phyloP scores from a whole-genome alignment of 176 grass and related monocot genomes.

The Typha latifolia region DNA sequence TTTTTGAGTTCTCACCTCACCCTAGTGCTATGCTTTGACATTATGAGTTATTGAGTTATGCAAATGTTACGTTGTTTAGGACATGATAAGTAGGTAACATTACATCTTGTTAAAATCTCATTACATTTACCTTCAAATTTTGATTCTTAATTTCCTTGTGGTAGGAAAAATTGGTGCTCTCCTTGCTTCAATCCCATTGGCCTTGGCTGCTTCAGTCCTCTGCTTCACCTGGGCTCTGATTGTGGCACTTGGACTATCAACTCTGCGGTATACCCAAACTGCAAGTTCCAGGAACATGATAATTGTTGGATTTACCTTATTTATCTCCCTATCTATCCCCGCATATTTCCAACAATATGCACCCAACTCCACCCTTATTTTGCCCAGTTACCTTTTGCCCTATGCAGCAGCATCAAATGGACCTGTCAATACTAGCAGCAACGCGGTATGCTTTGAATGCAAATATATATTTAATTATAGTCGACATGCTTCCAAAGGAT shows the following conservation, averaged over 20 bases:
- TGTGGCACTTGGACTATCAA: constrained; percentile 74
- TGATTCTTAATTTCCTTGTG: constrained; percentile 9
- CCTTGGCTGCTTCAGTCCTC: constrained; percentile 75
- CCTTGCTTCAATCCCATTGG: constrained; percentile 78
- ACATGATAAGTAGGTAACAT: too few relatives aligned
- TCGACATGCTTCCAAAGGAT: too few relatives aligned
- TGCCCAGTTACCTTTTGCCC: constrained; percentile 85
- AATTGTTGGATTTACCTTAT: constrained; percentile 96
- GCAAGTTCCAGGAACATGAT: constrained; percentile 98
- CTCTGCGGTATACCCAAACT: constrained; percentile 81
- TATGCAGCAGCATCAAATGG: constrained; percentile 76
- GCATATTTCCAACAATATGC: constrained; percentile 90
- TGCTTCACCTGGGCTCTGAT: constrained; percentile 94
- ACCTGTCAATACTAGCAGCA: constrained; percentile 54
- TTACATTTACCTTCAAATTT: too few relatives aligned
- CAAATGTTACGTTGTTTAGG: too few relatives aligned
- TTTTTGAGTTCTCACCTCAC: too few relatives aligned
- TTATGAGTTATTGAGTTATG: too few relatives aligned
- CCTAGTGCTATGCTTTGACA: too few relatives aligned
- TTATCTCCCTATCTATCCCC: constrained; percentile 79
- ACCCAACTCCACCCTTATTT: constrained; percentile 62
- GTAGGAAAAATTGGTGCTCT: constrained; percentile 94
- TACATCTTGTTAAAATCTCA: too few relatives aligned
- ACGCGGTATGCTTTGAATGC: constrained; percentile 39
- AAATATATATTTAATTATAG: background rate